Percentiles rank a stretch among this genome's conserved stretches.
Conservation (phyloP, 805 yeast species). For the Candida silvicultrix region DNA sequence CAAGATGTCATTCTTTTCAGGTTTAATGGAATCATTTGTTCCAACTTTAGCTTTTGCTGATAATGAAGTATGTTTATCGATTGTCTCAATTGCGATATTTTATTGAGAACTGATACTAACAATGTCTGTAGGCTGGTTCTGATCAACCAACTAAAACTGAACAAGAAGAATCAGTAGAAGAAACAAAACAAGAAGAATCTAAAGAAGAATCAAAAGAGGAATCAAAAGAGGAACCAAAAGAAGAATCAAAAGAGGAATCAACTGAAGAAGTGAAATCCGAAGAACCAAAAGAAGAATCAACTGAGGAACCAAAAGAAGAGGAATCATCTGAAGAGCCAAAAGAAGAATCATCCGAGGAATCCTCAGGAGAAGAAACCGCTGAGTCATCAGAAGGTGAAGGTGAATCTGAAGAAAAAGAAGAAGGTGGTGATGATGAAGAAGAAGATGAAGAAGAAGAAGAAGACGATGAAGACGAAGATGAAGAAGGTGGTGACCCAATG, state of each 20-base stretch:
- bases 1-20: slow-evolving; percentile 25
- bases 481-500: slow-evolving; percentile 58
- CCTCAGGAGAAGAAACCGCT: slow-evolving; percentile 1
- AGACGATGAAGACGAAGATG: slow-evolving; percentile 67
- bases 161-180: not conserved
- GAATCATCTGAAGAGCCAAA: slow-evolving; percentile 3
- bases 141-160: not conserved
- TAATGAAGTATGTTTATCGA: slow-evolving; percentile 17
- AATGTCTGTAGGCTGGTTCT: not conserved
- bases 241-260: slow-evolving; percentile 4
- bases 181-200: not conserved
- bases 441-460: slow-evolving; percentile 49
- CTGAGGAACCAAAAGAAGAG: not conserved
- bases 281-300: slow-evolving; percentile 10
- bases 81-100: not conserved
- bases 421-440: slow-evolving; percentile 20
- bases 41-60: slow-evolving; percentile 85
- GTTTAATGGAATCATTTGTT: slow-evolving; percentile 68
- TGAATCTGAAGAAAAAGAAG: slow-evolving; percentile 4
- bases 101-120: not conserved
- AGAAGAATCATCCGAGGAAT: slow-evolving; percentile 3
- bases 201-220: slow-evolving; percentile 7
- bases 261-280: slow-evolving; percentile 6
- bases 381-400: slow-evolving; percentile 16
- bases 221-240: not conserved